phyloP scores from a whole-genome alignment of 768 basidiomycete species.

The Mycena pura region DNA sequence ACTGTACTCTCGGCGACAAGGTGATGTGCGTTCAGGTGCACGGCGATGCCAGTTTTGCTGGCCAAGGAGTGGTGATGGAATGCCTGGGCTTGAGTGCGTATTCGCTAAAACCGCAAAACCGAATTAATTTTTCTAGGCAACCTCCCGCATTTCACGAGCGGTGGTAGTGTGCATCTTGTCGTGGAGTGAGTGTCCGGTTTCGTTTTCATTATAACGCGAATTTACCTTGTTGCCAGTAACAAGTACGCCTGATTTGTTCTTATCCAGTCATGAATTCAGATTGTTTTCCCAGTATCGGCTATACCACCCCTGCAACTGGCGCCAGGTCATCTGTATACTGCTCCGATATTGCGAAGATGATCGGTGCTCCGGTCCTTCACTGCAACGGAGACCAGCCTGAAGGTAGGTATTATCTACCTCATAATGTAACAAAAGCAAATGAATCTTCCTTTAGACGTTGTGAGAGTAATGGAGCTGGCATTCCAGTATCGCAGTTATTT shows the following conservation, averaged over 20 bases:
- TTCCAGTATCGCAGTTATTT: slow-evolving; percentile 88
- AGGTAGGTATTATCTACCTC: slow-evolving; percentile 48
- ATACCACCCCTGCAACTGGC: slow-evolving; percentile 86
- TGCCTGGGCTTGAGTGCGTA: slow-evolving; percentile 80
- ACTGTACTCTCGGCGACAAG: slow-evolving; percentile 65
- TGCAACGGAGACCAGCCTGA: slow-evolving; percentile 93
- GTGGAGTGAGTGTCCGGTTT: slow-evolving; percentile 89
- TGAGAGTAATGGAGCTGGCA: slow-evolving; percentile 84
- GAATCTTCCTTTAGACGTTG: slow-evolving; percentile 63
- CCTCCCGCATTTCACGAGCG: slow-evolving; percentile 89
- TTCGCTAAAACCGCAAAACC: neutral
- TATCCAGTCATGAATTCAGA: neutral
- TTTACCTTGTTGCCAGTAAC: slow-evolving; percentile 48
- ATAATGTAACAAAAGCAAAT: neutral
- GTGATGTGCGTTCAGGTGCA: slow-evolving; percentile 92
- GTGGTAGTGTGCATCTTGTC: slow-evolving; percentile 89
- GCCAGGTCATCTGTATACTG: slow-evolving; percentile 89
- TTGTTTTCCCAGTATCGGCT: slow-evolving; percentile 74
- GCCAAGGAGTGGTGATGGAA: slow-evolving; percentile 93
- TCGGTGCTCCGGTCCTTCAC: slow-evolving; percentile 87
- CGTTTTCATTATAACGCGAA: neutral
- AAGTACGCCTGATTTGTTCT: slow-evolving; percentile 47
- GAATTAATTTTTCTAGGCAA: slow-evolving; percentile 58
- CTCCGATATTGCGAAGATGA: slow-evolving; percentile 89
- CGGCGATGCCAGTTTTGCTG: slow-evolving; percentile 91